These are phyloP conservation scores for Escovopsis weberi DNA, from an alignment of 2,329 filamentous ascomycete genomes.

Conservation along the genomic window DNA sequence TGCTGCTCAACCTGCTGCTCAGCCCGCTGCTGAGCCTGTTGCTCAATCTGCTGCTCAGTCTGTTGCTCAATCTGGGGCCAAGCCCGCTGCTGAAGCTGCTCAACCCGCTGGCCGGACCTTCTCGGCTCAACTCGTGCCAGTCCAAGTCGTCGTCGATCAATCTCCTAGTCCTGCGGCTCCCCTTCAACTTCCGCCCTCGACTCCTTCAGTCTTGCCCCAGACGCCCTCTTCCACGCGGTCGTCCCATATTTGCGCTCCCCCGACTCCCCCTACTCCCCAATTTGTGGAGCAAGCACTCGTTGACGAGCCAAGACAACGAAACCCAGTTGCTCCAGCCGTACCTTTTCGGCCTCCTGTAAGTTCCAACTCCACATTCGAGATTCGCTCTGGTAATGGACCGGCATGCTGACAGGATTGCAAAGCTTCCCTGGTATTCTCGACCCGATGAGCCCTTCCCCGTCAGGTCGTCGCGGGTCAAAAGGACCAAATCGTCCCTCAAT, in stretches of 20 bases:
- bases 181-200: conserved; percentile 36
- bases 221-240: conserved; percentile 41
- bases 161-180: conserved; percentile 22
- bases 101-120: too few relatives aligned
- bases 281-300: conserved; percentile 10
- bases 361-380: conserved; percentile 5
- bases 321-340: conserved; percentile 8
- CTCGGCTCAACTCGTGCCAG: too few relatives aligned
- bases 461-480: conserved; percentile 21
- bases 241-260: conserved; percentile 25
- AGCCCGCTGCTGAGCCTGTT: too few relatives aligned
- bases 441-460: conserved; percentile 37
- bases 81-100: too few relatives aligned
- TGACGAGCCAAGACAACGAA: conserved; percentile 1
- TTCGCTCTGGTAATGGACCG: background rate
- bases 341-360: conserved; percentile 39
- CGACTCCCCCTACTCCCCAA: conserved; percentile 34
- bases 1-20: too few relatives aligned
- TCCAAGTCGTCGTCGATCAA: too few relatives aligned
- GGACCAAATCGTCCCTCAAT: conserved; percentile 27
- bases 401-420: conserved; percentile 2
- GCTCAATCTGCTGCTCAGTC: too few relatives aligned
- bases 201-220: conserved; percentile 28
- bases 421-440: conserved; percentile 45
- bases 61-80: too few relatives aligned